Percentiles rank a stretch among this genome's conserved stretches.
phyloP scores from a whole-genome alignment of 2,329 filamentous ascomycete genomes.

The Hawksworthiomyces lignivorus region DNA sequence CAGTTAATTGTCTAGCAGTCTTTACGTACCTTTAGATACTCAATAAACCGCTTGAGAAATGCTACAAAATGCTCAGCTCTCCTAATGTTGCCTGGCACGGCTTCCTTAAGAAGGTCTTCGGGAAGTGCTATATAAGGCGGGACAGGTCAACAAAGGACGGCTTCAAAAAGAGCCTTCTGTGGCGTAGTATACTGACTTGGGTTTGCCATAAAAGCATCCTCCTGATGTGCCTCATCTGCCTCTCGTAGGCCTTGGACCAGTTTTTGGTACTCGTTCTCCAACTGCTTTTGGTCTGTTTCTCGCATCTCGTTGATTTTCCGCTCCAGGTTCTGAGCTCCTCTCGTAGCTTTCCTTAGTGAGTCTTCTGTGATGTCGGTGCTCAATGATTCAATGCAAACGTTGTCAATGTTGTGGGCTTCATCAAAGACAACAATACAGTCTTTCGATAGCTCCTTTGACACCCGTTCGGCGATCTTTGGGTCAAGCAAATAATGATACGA shows the following conservation, averaged over 20 bases:
- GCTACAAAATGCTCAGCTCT: conserved; percentile 93
- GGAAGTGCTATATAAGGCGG: conserved; percentile 54
- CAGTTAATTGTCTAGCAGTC: no score
- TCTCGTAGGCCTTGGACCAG: conserved; percentile 85
- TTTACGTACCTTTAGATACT: conserved; percentile 70
- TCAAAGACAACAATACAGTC: conserved; percentile 99
- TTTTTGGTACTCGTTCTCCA: conserved; percentile 93
- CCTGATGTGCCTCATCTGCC: conserved; percentile 80
- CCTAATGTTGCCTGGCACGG: conserved; percentile 91
- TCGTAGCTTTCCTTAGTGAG: conserved; percentile 80
- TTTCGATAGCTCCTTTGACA: conserved; percentile 74
- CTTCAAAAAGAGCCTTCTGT: no score
- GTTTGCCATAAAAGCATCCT: conserved; percentile 96
- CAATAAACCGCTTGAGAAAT: conserved; percentile 93
- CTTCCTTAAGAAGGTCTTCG: conserved; percentile 89
- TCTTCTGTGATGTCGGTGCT: conserved; percentile 97
- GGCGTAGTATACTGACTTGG: conserved; percentile 51
- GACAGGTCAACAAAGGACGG: no score
- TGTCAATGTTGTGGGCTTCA: conserved; percentile 98
- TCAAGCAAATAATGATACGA: conserved; percentile 98
- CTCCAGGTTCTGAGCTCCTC: conserved; percentile 86
- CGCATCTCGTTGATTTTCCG: conserved; percentile 91
- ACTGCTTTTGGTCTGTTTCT: conserved; percentile 85
- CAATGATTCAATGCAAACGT: conserved; percentile 95
- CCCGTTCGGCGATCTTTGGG: conserved; percentile 92